These are phyloP conservation scores for Populus ilicifolia DNA, from an alignment of 345 rosid species.

Conservation along the genomic window DNA sequence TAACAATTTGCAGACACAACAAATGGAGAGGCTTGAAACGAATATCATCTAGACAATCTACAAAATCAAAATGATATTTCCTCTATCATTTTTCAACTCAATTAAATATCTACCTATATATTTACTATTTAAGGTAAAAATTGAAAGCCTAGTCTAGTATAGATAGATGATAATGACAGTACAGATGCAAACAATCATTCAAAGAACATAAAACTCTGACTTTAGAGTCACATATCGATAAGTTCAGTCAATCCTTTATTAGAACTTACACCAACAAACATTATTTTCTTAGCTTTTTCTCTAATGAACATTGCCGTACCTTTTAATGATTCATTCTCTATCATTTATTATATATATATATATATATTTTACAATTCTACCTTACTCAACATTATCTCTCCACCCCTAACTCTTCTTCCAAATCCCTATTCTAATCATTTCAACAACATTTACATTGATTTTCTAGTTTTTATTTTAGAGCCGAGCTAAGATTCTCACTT, in stretches of 20 bases:
- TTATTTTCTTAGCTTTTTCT: slow-evolving; percentile 18
- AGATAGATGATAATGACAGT: not conserved
- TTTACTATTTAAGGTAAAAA: too few species aligned
- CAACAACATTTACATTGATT: slow-evolving; percentile 25
- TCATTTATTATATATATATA: not conserved
- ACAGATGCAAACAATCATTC: not conserved
- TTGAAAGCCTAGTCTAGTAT: too few species aligned
- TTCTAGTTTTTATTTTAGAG: slow-evolving; percentile 30
- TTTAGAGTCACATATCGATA: not conserved
- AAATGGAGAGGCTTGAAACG: too few species aligned
- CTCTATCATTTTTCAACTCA: too few species aligned
- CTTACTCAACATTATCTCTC: slow-evolving; percentile 10
- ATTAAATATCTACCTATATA: too few species aligned
- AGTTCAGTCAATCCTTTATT: slow-evolving; percentile 4
- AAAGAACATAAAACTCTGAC: not conserved
- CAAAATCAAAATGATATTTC: too few species aligned
- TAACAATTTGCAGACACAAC: too few species aligned
- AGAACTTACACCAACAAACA: slow-evolving; percentile 1
- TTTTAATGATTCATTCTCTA: slow-evolving; percentile 19
- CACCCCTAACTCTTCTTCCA: slow-evolving; percentile 24
- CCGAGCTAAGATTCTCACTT: slow-evolving; percentile 30
- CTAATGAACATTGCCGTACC: not conserved
- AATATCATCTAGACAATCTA: too few species aligned
- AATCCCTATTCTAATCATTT: slow-evolving; percentile 20
- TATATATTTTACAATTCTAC: slow-evolving; percentile 16